A percentile compares a stretch with the other conserved stretches of the same genome.
These are phyloP conservation scores for Austroboletus rostrupii DNA, from an alignment of 1,284 basidiomycete genomes.

Conservation along the genomic window DNA sequence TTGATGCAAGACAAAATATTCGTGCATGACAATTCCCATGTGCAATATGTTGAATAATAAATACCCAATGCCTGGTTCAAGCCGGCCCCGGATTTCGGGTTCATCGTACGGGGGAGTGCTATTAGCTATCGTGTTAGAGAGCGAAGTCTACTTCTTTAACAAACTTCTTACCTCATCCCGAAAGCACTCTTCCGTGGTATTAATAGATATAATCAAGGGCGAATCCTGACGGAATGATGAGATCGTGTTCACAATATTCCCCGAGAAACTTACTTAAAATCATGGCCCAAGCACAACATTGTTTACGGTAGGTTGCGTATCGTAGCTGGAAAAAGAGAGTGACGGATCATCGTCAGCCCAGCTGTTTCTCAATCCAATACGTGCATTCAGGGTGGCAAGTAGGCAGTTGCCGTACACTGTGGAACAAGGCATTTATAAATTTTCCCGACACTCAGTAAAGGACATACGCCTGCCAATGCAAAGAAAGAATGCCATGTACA, in stretches of 20 bases:
- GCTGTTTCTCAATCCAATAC: conserved; percentile 30
- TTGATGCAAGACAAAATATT: too few species aligned
- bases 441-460: background rate
- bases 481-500: conserved; percentile 50
- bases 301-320: too few species aligned
- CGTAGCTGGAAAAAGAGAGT: background rate
- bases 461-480: conserved; percentile 44
- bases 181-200: conserved; percentile 15
- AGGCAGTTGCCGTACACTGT: conserved; percentile 47
- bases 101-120: background rate
- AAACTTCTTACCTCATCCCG: conserved; percentile 13
- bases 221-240: conserved; percentile 3
- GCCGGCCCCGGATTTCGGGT: too few species aligned
- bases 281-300: background rate
- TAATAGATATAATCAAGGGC: conserved; percentile 15
- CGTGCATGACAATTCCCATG: too few species aligned
- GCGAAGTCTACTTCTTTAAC: background rate
- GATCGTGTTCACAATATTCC: background rate
- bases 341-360: background rate
- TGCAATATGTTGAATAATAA: too few species aligned
- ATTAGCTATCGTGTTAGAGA: background rate
- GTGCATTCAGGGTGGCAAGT: conserved; percentile 44
- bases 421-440: background rate
- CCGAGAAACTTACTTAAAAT: conserved; percentile 1
- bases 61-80: too few species aligned